These are phyloP conservation scores for Rhizophagus sp. DNA, from an alignment of 192 early-diverging fungal species.

Conservation along the genomic window DNA sequence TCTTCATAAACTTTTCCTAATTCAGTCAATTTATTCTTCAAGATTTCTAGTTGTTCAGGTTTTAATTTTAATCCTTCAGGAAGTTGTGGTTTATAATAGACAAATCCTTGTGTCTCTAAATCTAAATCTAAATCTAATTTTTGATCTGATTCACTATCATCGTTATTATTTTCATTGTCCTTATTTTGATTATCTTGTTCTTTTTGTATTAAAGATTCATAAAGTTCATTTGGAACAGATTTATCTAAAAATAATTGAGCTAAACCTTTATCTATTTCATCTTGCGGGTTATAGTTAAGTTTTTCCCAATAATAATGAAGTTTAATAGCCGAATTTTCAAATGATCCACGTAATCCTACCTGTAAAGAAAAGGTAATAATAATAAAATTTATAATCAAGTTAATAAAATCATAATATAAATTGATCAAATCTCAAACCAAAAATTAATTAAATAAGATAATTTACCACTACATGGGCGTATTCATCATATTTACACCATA, in stretches of 20 bases:
- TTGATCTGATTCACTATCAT: background rate
- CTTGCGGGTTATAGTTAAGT: background rate
- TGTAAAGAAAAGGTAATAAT: background rate
- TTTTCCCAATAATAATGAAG: conserved; percentile 29
- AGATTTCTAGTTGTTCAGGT: background rate
- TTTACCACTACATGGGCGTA: background rate
- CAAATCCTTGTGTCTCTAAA: background rate
- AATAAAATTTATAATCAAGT: background rate
- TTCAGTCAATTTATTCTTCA: background rate
- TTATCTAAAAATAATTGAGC: conserved; percentile 22
- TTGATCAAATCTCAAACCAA: background rate
- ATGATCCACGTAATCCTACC: background rate
- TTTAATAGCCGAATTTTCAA: conserved; percentile 19
- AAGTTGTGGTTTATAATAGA: conserved; percentile 21
- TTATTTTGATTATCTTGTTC: conserved; percentile 6
- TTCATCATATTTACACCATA: conserved; percentile 27
- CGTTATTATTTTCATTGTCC: background rate
- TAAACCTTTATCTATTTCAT: conserved; percentile 26
- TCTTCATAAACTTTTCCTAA: conserved; percentile 21
- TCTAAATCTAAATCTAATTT: background rate
- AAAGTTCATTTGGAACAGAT: conserved; percentile 12
- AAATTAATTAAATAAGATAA: background rate
- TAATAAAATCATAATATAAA: background rate
- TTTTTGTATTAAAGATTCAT: conserved; percentile 5
- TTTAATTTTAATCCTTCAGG: conserved; percentile 15